Evolutionary conservation across 2,329 filamentous ascomycete species (phyloP).

Genomic region (Scedosporium apiospermum): DNA sequence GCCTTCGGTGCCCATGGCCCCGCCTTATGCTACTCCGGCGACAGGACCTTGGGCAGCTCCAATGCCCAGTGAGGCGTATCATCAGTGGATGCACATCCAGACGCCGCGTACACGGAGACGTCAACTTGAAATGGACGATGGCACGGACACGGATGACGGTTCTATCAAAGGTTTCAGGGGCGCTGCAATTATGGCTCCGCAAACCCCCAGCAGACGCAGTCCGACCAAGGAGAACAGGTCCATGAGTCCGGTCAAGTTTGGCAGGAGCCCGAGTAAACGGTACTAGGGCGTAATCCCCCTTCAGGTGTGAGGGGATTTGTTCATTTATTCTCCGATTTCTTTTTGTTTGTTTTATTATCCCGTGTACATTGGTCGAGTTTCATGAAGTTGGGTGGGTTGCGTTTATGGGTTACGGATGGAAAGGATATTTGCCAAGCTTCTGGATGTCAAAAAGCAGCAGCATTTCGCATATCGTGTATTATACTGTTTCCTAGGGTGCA

Average conservation of each 20-base stretch:
- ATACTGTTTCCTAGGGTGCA: too few relatives aligned
- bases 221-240: conserved; percentile 40
- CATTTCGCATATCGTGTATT: too few relatives aligned
- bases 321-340: too few relatives aligned
- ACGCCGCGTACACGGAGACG: conserved; percentile 36
- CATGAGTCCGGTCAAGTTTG: conserved; percentile 27
- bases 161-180: conserved; percentile 16
- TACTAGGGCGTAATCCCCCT: conserved; percentile 14
- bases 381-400: too few relatives aligned
- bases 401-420: too few relatives aligned
- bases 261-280: conserved; percentile 25
- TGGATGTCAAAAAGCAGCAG: too few relatives aligned
- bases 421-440: too few relatives aligned
- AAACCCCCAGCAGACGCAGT: conserved; percentile 37
- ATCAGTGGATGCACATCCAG: conserved; percentile 35
- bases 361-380: too few relatives aligned
- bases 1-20: background rate
- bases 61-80: background rate
- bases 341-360: too few relatives aligned
- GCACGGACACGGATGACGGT: conserved; percentile 42
- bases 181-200: conserved; percentile 28
- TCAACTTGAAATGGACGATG: conserved; percentile 28
- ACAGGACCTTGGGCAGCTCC: background rate
- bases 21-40: background rate
- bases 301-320: too few relatives aligned